These are phyloP conservation scores for Pestalotiopsis sp. DNA, from an alignment of 2,329 filamentous ascomycete genomes.

Conservation along the genomic window DNA sequence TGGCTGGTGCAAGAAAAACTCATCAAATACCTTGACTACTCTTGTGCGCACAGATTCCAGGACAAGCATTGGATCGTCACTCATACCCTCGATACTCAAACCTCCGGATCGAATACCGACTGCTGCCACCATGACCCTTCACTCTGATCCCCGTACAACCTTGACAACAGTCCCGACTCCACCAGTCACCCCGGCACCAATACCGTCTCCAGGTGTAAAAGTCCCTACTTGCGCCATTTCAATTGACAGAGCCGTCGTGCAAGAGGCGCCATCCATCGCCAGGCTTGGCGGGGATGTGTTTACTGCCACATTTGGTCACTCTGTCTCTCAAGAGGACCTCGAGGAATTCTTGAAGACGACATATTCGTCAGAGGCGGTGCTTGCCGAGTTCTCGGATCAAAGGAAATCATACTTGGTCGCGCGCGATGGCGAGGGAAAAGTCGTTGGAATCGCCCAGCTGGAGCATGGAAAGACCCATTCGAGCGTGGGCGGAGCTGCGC, in stretches of 20 bases:
- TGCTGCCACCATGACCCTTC: neutral
- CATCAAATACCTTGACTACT: no score
- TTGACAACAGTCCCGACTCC: constrained; percentile 6
- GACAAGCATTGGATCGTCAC: no score
- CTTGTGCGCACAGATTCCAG: no score
- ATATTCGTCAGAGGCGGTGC: constrained; percentile 23
- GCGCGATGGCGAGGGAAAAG: constrained; percentile 19
- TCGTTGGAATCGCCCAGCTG: constrained; percentile 31
- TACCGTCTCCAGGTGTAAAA: no score
- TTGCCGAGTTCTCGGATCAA: constrained; percentile 23
- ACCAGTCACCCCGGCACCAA: neutral
- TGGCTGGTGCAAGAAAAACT: no score
- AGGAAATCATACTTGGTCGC: constrained; percentile 24
- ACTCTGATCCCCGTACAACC: neutral
- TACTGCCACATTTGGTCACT: constrained; percentile 28
- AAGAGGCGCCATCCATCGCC: constrained; percentile 29
- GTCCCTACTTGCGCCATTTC: neutral
- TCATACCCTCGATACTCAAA: no score
- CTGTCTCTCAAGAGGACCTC: constrained; percentile 25
- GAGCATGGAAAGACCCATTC: constrained; percentile 22
- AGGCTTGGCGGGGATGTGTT: constrained; percentile 28
- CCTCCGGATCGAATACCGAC: no score
- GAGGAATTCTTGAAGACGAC: constrained; percentile 24
- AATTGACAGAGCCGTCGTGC: neutral
- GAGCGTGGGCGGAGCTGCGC: constrained; percentile 19